Percentiles rank a stretch among this genome's conserved stretches.
These are phyloP conservation scores for Pleurotus cornucopiae DNA, from an alignment of 768 basidiomycete species.

Conservation along the genomic window DNA sequence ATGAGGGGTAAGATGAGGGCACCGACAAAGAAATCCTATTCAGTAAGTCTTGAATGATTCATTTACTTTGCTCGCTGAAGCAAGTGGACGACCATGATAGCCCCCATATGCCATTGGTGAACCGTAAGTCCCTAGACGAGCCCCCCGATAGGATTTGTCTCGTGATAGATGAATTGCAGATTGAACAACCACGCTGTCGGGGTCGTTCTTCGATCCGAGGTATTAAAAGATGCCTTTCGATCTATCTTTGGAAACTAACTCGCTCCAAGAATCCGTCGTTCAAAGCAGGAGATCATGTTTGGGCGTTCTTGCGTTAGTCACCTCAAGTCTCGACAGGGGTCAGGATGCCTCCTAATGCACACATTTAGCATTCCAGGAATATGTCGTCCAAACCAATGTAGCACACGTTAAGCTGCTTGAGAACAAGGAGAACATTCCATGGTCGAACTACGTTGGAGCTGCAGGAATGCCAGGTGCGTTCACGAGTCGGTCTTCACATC, in stretches of 20 bases:
- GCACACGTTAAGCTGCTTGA: conserved; percentile 23
- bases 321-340: background rate
- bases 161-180: conserved; percentile 12
- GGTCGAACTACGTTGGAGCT: conserved; percentile 45
- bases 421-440: conserved; percentile 42
- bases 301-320: conserved; percentile 26
- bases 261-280: conserved; percentile 21
- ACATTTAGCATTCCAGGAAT: conserved; percentile 17
- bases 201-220: conserved; percentile 36
- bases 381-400: conserved; percentile 33
- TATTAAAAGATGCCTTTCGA: background rate
- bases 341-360: background rate
- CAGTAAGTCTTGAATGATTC: background rate
- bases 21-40: background rate
- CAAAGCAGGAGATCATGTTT: conserved; percentile 36
- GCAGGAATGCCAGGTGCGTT: conserved; percentile 51
- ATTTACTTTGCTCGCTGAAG: background rate
- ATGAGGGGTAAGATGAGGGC: conserved; percentile 34
- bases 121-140: conserved; percentile 24
- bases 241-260: background rate
- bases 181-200: conserved; percentile 32
- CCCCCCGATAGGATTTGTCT: background rate
- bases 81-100: background rate
- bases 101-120: conserved; percentile 27
- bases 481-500: background rate